Evolutionary conservation across 768 basidiomycete genomes (phyloP).

Genomic region (Phanerochaete carnosa): DNA sequence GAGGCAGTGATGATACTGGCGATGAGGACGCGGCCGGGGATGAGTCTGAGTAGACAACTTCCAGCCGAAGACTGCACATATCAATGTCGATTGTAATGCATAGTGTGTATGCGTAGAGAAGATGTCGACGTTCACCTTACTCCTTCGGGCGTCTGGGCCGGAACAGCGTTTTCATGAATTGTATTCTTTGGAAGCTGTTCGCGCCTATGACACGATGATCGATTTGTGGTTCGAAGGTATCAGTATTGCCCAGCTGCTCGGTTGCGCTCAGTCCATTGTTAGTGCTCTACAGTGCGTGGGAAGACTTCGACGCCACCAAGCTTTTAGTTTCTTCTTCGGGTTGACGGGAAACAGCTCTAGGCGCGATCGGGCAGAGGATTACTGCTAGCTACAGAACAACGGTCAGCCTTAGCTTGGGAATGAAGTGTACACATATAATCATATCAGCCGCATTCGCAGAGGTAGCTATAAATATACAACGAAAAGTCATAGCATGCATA

Average conservation of each 20-base stretch:
- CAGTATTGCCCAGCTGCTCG: no score
- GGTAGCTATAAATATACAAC: not conserved
- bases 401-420: no score
- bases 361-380: no score
- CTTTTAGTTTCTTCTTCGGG: not conserved
- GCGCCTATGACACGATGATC: no score
- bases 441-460: no score
- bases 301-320: not conserved
- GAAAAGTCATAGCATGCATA: not conserved
- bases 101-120: not conserved
- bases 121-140: not conserved
- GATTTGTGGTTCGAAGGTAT: no score
- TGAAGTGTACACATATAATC: no score
- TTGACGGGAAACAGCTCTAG: no score
- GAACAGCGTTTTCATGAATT: no score
- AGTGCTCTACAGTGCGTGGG: not conserved
- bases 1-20: conserved; percentile 23
- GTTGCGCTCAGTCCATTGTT: no score
- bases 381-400: no score
- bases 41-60: not conserved
- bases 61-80: not conserved
- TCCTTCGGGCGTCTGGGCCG: not conserved
- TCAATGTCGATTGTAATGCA: not conserved
- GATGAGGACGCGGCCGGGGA: conserved; percentile 16
- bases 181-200: no score